Conservation (phyloP, 208 protist genomes). For the Leishmania tropica region DNA sequence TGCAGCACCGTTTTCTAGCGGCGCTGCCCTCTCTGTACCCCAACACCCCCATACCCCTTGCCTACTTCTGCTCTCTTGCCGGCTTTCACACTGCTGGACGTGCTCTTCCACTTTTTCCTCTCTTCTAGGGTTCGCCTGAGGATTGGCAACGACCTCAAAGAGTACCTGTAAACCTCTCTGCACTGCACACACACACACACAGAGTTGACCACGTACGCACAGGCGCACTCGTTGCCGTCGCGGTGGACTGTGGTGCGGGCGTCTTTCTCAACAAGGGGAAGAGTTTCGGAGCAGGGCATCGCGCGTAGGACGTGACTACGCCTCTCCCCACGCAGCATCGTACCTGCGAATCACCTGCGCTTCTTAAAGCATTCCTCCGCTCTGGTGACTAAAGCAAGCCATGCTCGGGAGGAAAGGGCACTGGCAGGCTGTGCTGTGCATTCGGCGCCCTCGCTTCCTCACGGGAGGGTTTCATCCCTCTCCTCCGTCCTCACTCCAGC, state of each 20-base stretch:
- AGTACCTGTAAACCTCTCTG: neutral
- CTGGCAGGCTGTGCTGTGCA: conserved; percentile 7
- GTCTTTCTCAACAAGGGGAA: neutral
- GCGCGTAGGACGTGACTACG: neutral
- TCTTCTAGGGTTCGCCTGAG: neutral
- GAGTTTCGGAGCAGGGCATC: neutral
- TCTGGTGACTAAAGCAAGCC: neutral
- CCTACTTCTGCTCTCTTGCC: neutral
- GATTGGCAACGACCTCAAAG: neutral
- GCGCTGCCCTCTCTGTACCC: neutral
- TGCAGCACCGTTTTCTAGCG: neutral
- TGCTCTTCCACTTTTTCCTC: neutral
- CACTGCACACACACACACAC: neutral
- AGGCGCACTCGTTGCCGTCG: neutral
- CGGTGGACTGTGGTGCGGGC: neutral
- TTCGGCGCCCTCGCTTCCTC: neutral
- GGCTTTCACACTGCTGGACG: neutral
- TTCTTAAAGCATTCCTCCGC: neutral
- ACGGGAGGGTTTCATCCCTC: too few species aligned
- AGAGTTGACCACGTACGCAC: neutral
- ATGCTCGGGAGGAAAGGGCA: neutral
- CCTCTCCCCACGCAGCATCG: neutral
- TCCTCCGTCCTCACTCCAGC: neutral
- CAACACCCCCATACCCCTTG: neutral
- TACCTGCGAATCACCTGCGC: neutral